A percentile compares a stretch with the other conserved stretches of the same genome.
These are phyloP conservation scores for Carex parvula DNA, from an alignment of 176 grass and related monocot species.

Conservation along the genomic window DNA sequence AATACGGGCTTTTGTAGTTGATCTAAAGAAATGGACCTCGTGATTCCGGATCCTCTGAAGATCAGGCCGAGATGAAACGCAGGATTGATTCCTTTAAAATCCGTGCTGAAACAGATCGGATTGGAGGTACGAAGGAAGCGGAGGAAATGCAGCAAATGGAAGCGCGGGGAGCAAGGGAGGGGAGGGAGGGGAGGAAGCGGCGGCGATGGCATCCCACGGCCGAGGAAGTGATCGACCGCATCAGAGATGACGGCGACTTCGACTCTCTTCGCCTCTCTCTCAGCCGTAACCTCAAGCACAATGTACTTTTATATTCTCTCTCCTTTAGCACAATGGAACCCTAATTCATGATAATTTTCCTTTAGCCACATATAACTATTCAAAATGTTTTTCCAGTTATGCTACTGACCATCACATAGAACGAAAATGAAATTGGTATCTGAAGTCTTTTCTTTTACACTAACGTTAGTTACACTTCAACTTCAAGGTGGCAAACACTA, in stretches of 20 bases:
- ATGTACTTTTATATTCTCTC: constrained; percentile 10
- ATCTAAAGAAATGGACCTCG: too few species aligned
- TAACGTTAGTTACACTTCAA: neutral
- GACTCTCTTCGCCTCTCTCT: constrained; percentile 20
- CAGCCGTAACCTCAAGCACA: constrained; percentile 18
- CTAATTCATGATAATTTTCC: neutral
- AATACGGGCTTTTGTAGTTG: too few species aligned
- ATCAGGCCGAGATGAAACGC: too few species aligned
- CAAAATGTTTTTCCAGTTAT: neutral
- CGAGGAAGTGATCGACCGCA: constrained; percentile 17
- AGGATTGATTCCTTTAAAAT: too few species aligned
- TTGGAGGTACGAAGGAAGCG: too few species aligned
- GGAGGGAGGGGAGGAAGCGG: neutral
- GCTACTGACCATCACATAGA: neutral
- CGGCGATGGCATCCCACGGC: constrained; percentile 4
- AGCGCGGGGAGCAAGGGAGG: too few species aligned
- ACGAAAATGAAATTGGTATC: neutral
- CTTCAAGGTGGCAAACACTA: neutral
- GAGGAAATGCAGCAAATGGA: too few species aligned
- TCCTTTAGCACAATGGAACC: too few species aligned
- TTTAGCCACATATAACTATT: neutral
- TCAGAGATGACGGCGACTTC: constrained; percentile 25
- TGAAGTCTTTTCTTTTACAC: neutral
- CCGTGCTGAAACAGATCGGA: too few species aligned
- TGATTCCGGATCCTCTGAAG: too few species aligned